A percentile compares a stretch with the other conserved stretches of the same genome.
These are phyloP conservation scores for Hsuehochloa calcarea DNA, from an alignment of 176 grass and related monocot species.

Conservation along the genomic window DNA sequence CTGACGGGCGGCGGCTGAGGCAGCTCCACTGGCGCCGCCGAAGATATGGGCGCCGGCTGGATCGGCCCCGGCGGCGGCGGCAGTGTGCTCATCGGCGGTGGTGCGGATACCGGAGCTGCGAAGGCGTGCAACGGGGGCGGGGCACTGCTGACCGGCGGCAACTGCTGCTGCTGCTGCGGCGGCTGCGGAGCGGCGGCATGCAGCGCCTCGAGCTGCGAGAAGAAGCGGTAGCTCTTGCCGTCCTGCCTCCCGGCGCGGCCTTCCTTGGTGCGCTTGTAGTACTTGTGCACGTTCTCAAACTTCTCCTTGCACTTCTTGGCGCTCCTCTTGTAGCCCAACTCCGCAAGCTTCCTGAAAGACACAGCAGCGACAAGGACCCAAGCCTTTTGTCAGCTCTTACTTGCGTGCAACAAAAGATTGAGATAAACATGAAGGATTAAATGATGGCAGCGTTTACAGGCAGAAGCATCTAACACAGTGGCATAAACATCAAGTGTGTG, in stretches of 20 bases:
- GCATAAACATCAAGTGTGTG: conserved; percentile 17
- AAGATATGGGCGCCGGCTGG: conserved; percentile 43
- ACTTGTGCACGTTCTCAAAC: conserved; percentile 98
- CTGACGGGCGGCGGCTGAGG: conserved; percentile 27
- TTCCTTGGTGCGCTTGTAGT: conserved; percentile 99
- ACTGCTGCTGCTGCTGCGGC: neutral
- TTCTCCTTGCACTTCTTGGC: conserved; percentile 99
- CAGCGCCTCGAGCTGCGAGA: conserved; percentile 70
- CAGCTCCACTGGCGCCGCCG: conserved; percentile 25
- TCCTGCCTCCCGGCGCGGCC: conserved; percentile 80
- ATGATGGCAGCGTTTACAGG: conserved; percentile 48
- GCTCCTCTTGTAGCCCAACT: conserved; percentile 80
- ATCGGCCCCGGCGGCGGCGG: conserved; percentile 32
- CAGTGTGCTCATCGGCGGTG: conserved; percentile 29
- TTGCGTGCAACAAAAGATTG: conserved; percentile 34
- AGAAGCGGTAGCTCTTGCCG: conserved; percentile 97
- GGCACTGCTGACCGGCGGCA: neutral
- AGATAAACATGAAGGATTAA: conserved; percentile 35
- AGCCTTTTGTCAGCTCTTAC: conserved; percentile 20
- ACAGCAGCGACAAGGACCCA: conserved; percentile 26
- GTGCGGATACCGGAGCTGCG: conserved; percentile 7
- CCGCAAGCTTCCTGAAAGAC: conserved; percentile 73
- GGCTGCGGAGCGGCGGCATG: conserved; percentile 34
- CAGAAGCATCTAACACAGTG: conserved; percentile 48
- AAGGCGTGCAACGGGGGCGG: conserved; percentile 1